A percentile compares a stretch with the other conserved stretches of the same genome.
Conservation (phyloP, 2,329 filamentous ascomycete genomes). For the Curvularia sp. region DNA sequence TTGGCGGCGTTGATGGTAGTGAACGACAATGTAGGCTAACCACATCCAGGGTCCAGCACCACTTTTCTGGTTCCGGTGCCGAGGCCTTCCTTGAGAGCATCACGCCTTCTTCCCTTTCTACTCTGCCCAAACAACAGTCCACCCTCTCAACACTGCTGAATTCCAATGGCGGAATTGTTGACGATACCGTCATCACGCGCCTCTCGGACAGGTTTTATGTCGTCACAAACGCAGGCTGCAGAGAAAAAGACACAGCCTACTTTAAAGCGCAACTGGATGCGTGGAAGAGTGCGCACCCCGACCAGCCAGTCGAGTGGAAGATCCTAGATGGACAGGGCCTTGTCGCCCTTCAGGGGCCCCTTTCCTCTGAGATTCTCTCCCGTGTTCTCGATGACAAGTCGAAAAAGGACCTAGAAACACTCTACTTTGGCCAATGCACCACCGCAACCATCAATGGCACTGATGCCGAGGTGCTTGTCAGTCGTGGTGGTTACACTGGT, state of each 20-base stretch:
- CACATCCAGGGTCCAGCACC: conserved; percentile 72
- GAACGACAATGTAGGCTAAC: conserved; percentile 1
- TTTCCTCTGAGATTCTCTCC: conserved; percentile 72
- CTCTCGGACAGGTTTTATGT: conserved; percentile 77
- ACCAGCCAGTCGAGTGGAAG: conserved; percentile 68
- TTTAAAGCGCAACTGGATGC: conserved; percentile 71
- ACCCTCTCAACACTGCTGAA: conserved; percentile 86
- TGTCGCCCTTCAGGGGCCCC: conserved; percentile 87
- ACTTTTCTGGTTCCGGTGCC: conserved; percentile 80
- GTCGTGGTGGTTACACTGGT: conserved; percentile 91
- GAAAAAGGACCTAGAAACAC: conserved; percentile 56
- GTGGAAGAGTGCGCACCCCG: conserved; percentile 48
- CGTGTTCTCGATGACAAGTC: conserved; percentile 63
- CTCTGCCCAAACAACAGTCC: conserved; percentile 71
- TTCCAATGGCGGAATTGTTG: conserved; percentile 84
- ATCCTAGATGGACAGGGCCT: conserved; percentile 77
- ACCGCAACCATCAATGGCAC: conserved; percentile 69
- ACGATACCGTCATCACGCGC: conserved; percentile 89
- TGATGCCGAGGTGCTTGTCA: conserved; percentile 70
- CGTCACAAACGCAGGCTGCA: conserved; percentile 92
- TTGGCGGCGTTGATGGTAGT: background rate
- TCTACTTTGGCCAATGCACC: conserved; percentile 83
- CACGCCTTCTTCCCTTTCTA: conserved; percentile 75
- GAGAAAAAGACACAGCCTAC: conserved; percentile 85
- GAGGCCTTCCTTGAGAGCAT: conserved; percentile 81